Base-by-base conservation (phyloP, 2,329 filamentous ascomycete genomes). In the Colletotrichum spaethianum region DNA sequence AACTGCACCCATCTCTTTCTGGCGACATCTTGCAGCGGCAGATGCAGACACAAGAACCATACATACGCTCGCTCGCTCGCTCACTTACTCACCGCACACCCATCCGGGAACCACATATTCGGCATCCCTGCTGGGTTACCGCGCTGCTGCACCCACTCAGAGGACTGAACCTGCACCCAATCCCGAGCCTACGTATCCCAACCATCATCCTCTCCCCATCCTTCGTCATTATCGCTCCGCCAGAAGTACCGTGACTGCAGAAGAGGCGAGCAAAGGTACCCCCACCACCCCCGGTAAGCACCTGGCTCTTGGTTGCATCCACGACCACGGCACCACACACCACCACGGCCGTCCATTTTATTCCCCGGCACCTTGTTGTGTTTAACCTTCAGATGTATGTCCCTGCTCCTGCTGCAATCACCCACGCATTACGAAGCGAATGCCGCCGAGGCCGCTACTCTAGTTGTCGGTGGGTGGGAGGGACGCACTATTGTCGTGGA, bases 11-110 rank as follows among this genome's bases (percentile, higher is more conserved):
- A 18, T 67, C 50, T 56, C 42, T 20, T 68, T 52, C 28, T 33
- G 63, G 59, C 56, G 28, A 53, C 63, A 61, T 67, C 57, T 71
- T 71, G 64, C 64, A 71, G 63, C 57, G 57, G 68, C 64, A 71
- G 64, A 68, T 68, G 57, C 57, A 68, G 50, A 68, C 63, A 52
- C 56, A 62, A 50, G 56, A 59, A 56, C 33, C 44, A 26, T 36
- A 26, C 59, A 52, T 20, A 53, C 61, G 38, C 53, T 40, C 36
- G 36, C 61, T 28, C 53, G 18, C 20, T 36, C n/a, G 16, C 42
- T 7, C 16, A 7, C 18, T 2, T 11, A 44, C 26, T 7, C 28
- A 50, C 20, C 16, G 3, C 33, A 36, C 33, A 36, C 33, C 33
- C 3, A 36, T 36, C 33, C 33, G 11, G 33, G 33, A 36, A 36